Evolutionary conservation across 2,329 filamentous ascomycete species (phyloP).

Genomic region (Monascus ruber): DNA sequence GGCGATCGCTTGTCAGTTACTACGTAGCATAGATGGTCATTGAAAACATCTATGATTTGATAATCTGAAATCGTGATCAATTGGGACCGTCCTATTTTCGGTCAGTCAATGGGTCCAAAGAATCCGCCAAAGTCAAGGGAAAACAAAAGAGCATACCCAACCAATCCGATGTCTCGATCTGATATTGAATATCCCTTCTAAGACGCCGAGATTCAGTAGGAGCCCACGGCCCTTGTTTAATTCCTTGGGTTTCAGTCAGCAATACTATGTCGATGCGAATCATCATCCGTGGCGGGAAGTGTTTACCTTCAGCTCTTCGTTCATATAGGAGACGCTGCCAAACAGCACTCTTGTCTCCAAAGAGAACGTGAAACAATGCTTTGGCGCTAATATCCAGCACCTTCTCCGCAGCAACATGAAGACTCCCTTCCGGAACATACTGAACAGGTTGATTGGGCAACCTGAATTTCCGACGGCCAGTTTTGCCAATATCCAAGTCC

Average conservation of each 20-base stretch:
- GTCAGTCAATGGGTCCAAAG: slow-evolving; percentile 1
- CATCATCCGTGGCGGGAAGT: background rate
- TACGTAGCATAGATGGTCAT: slow-evolving; percentile 63
- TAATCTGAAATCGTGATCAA: slow-evolving; percentile 61
- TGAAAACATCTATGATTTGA: slow-evolving; percentile 75
- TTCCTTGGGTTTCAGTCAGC: slow-evolving; percentile 37
- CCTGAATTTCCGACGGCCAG: slow-evolving; percentile 47
- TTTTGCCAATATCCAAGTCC: slow-evolving; percentile 38
- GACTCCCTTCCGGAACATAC: slow-evolving; percentile 76
- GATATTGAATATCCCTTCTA: slow-evolving; percentile 69
- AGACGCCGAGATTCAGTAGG: slow-evolving; percentile 58
- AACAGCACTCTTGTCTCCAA: slow-evolving; percentile 89
- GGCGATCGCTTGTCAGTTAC: slow-evolving; percentile 53
- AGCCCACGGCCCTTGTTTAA: slow-evolving; percentile 78
- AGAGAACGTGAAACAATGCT: slow-evolving; percentile 88
- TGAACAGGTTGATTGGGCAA: slow-evolving; percentile 69
- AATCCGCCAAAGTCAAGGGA: background rate
- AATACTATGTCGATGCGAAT: background rate
- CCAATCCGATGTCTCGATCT: slow-evolving; percentile 56
- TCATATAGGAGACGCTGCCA: slow-evolving; percentile 88
- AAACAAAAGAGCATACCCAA: slow-evolving; percentile 40
- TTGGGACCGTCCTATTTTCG: slow-evolving; percentile 33
- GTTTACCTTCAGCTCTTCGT: slow-evolving; percentile 52
- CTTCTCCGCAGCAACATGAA: slow-evolving; percentile 61
- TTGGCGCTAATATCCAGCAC: slow-evolving; percentile 88